Evolutionary conservation across 2,329 filamentous ascomycete genomes (phyloP).

Genomic region (Huntiella savannae): DNA sequence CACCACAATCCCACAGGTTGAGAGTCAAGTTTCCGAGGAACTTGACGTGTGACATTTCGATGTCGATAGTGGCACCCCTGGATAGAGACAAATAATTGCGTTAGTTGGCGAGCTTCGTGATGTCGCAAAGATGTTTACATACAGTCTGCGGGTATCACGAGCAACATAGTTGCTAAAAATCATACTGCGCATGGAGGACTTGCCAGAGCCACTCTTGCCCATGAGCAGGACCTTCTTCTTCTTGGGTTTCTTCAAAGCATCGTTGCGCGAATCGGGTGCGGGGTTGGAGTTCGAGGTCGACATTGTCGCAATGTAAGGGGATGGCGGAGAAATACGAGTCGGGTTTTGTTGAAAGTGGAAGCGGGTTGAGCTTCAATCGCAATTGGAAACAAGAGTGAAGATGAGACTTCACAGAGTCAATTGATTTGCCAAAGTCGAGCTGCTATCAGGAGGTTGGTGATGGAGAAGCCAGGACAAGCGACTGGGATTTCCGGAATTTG

Average conservation of each 20-base stretch:
- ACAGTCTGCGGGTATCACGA: conserved; percentile 76
- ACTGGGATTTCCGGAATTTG: too few species aligned
- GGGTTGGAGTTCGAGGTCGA: conserved; percentile 7
- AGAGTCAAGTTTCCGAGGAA: conserved; percentile 95
- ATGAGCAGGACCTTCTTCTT: conserved; percentile 77
- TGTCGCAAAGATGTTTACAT: conserved; percentile 15
- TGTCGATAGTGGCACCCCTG: conserved; percentile 85
- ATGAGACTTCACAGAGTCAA: too few species aligned
- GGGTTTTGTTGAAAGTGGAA: too few species aligned
- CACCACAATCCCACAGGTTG: conserved; percentile 97
- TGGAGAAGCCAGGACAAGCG: too few species aligned
- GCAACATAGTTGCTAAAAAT: conserved; percentile 99
- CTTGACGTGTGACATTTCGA: conserved; percentile 95
- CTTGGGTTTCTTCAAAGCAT: conserved; percentile 45
- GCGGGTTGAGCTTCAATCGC: too few species aligned
- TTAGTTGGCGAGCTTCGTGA: background rate
- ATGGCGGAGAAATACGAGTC: too few species aligned
- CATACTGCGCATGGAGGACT: conserved; percentile 95
- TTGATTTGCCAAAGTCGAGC: too few species aligned
- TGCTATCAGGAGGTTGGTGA: too few species aligned
- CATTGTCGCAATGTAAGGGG: too few species aligned
- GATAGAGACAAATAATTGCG: background rate
- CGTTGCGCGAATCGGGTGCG: conserved; percentile 16
- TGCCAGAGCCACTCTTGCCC: conserved; percentile 94
- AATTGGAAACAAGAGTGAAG: too few species aligned